These are phyloP conservation scores for Pestalotiopsis sp. DNA, from an alignment of 2,329 filamentous ascomycete species.

Conservation along the genomic window DNA sequence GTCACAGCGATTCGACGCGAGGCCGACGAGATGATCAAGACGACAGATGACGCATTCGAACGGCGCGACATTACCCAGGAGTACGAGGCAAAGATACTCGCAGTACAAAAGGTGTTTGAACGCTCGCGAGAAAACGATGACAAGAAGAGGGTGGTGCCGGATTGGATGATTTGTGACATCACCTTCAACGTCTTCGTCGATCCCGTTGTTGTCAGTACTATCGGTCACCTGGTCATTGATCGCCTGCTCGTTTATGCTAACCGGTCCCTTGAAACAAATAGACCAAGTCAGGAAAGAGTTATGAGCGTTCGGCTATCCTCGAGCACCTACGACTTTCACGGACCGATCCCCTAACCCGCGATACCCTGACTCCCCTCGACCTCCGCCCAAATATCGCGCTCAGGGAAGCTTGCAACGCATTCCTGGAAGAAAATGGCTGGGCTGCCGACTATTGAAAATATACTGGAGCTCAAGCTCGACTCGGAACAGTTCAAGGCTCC, in stretches of 20 bases:
- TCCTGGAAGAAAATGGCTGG: slow-evolving; percentile 86
- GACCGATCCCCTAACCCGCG: slow-evolving; percentile 83
- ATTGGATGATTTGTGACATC: slow-evolving; percentile 78
- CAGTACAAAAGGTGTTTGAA: slow-evolving; percentile 54
- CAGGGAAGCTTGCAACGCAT: slow-evolving; percentile 82
- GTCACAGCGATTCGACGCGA: slow-evolving; percentile 53
- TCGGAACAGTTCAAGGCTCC: too few relatives aligned
- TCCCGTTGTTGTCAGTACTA: slow-evolving; percentile 56
- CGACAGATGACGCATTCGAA: slow-evolving; percentile 38
- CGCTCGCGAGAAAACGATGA: slow-evolving; percentile 46
- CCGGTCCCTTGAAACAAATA: slow-evolving; percentile 24
- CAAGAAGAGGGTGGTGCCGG: slow-evolving; percentile 65
- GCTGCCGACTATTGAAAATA: slow-evolving; percentile 78
- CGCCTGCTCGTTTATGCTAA: not conserved
- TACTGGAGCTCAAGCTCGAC: not conserved
- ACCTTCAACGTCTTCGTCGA: slow-evolving; percentile 76
- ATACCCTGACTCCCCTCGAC: slow-evolving; percentile 69
- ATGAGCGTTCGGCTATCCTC: slow-evolving; percentile 82
- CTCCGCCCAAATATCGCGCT: slow-evolving; percentile 81
- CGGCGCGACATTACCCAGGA: slow-evolving; percentile 49
- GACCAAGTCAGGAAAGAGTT: slow-evolving; percentile 88
- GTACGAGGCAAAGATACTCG: slow-evolving; percentile 46
- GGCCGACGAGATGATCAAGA: slow-evolving; percentile 40
- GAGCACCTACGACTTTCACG: slow-evolving; percentile 78
- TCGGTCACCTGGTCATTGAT: not conserved